A percentile compares a stretch with the other conserved stretches of the same genome.
phyloP scores from a whole-genome alignment of 2,329 filamentous ascomycete genomes.

The Paecilomyces variotii region DNA sequence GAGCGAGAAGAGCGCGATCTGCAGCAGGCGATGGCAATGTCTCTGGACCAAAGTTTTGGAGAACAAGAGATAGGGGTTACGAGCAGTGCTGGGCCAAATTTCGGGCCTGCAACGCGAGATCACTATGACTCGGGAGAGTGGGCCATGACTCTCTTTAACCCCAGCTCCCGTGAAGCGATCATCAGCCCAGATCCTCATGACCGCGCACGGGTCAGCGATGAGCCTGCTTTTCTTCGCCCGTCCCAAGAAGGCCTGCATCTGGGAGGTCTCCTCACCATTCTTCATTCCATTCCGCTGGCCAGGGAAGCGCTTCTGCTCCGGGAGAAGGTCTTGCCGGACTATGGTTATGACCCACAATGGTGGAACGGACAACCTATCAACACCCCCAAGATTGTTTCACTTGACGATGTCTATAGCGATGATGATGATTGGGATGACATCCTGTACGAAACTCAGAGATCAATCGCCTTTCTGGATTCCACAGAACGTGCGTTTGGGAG shows the following conservation, averaged over 20 bases:
- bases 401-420: constrained; percentile 24
- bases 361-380: constrained; percentile 52
- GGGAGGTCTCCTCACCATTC: constrained; percentile 52
- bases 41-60: constrained; percentile 33
- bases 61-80: constrained; percentile 50
- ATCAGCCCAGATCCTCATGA: constrained; percentile 46
- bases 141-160: constrained; percentile 46
- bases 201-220: constrained; percentile 38
- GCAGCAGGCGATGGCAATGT: constrained; percentile 40
- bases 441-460: constrained; percentile 50
- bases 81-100: constrained; percentile 32
- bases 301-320: constrained; percentile 49
- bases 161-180: constrained; percentile 44
- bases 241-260: constrained; percentile 46
- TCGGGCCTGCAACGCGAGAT: constrained; percentile 48
- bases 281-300: constrained; percentile 53
- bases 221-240: constrained; percentile 53
- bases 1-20: constrained; percentile 39
- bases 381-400: constrained; percentile 43
- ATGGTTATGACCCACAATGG: constrained; percentile 52
- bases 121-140: constrained; percentile 48
- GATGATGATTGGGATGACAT: constrained; percentile 37
- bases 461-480: constrained; percentile 54
- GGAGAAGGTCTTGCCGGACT: constrained; percentile 39
- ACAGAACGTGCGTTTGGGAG: constrained; percentile 54